Base-by-base conservation (phyloP, 441 rosid species). In the Brassica balearica region DNA sequence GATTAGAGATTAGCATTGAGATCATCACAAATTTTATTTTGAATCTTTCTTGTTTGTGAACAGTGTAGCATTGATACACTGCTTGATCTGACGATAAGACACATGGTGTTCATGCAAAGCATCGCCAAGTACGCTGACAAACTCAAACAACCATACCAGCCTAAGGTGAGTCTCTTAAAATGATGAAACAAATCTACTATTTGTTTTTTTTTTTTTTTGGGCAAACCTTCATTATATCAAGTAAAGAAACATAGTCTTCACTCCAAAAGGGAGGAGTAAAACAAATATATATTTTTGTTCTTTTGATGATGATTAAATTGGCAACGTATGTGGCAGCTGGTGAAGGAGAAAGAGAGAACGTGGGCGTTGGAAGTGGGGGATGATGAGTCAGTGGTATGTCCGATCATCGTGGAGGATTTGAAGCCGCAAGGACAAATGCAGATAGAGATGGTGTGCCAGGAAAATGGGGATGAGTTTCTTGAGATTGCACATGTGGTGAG, bases 391-490 rank as follows among this genome's bases (percentile, higher is more conserved):
- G 84, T 85, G 82, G 83, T 80, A 46, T 91, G 97, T 70, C 99
- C 99, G 12, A 87, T 96, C 74, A 82, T 91, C 36, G 96, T 96
- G 12, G 94, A 96, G 86, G 98, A 96, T 36, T 82, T 96, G 68
- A 83, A 72, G 46, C 71, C 84, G 4, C 87, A 91, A 3, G 98
- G 96, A 34, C 88, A 89, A 78, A 91, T 96, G 94, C 91, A 89
- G 77, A 89, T 96, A 67, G 98, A 96, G 99, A 91, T 94, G 97
- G 81, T 93, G 9, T 95, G 98, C 53, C 91, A 91, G 62, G 94
- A 91, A 41, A 82, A 64, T 51, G 97, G 89, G 22, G 83, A 64
- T 38, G 29, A 89, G 82, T 93, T 92, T 81, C 89, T 96, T 7
- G 97, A 96, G 89, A 92, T 92, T 66, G 94, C 94, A 3, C 92